Evolutionary conservation across 257 asterid genomes (phyloP), one percentile per base, ranked within the genome.

Genomic region (Ocimum tenuiflorum): DNA sequence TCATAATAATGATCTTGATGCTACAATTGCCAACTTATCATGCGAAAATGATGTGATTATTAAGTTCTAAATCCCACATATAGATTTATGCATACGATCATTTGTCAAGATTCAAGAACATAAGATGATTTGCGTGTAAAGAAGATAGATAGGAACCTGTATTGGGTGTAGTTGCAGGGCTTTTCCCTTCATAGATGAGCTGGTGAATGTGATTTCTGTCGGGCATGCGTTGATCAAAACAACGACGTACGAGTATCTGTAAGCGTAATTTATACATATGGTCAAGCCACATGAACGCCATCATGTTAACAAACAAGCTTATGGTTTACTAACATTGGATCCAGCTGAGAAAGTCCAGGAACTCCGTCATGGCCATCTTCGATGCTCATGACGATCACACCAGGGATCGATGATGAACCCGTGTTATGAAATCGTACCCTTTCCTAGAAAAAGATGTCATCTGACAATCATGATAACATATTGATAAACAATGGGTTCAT

Each of bases 391-490:
- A 83, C 85, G 52, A 92, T 79, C 73, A 85, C 83, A 51, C 99
- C 90, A 43, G 95, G 96, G 71, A 81, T 67, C 65, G 79, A 83
- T 18, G 94, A 87, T 33, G 95, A 88, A 52, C 97, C 99, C 8
- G 87, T 80, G 75, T 87, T 89, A 45, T 87, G 96, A 81, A 87
- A 92, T n/a, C 75, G 82, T 46, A 92, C 86, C 41, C 99, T 85
- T 75, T 80, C 85, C 99, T 89, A 81, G 66, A 54, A 13, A 43
- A 67, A 74, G 12, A 69, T n/a, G 58, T 41, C 51, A n/a, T n/a
- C n/a, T n/a, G n/a, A n/a, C n/a, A n/a, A n/a, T n/a, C n/a, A n/a
- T n/a, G n/a, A n/a, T 18, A 15, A 17, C 5, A 8, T 3, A 17
- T 10, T n/a, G 43, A 20, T 0, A 48, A 29, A 22, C n/a, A n/a